A percentile compares a stretch with the other conserved stretches of the same genome.
Conservation (phyloP, 257 asterid genomes). For the Striga asiatica region DNA sequence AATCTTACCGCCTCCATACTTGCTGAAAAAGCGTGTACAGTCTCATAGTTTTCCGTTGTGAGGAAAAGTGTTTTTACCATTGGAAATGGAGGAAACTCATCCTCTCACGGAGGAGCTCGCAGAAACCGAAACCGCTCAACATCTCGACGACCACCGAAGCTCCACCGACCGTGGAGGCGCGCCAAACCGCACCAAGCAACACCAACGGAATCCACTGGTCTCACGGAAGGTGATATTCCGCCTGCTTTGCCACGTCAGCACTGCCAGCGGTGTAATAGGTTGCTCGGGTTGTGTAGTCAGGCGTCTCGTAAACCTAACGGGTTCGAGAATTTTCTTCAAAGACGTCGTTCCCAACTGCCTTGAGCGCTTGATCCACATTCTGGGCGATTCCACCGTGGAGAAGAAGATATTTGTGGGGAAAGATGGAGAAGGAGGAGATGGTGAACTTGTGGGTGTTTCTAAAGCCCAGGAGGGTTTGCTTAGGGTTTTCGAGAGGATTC, state of each 20-base stretch:
- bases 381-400: conserved; percentile 30
- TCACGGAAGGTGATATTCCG: conserved; percentile 34
- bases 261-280: conserved; percentile 50
- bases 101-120: conserved; percentile 13
- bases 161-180: conserved; percentile 8
- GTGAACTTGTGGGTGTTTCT: conserved; percentile 26
- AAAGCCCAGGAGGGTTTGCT: conserved; percentile 46
- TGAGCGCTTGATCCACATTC: conserved; percentile 45
- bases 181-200: not conserved
- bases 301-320: conserved; percentile 32
- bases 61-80: too few relatives aligned
- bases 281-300: conserved; percentile 30
- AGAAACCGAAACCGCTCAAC: conserved; percentile 10
- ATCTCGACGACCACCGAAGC: conserved; percentile 11
- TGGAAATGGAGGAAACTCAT: too few relatives aligned
- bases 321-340: conserved; percentile 32
- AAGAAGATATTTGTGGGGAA: conserved; percentile 19
- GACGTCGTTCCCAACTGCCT: conserved; percentile 29
- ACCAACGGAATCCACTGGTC: conserved; percentile 4
- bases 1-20: too few relatives aligned
- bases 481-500: conserved; percentile 48
- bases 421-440: too few relatives aligned
- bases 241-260: conserved; percentile 35
- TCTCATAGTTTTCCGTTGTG: too few relatives aligned
- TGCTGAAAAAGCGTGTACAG: too few relatives aligned